Conservation (phyloP, 148 eudicot species). For the Amaranthus hypochondriacus region DNA sequence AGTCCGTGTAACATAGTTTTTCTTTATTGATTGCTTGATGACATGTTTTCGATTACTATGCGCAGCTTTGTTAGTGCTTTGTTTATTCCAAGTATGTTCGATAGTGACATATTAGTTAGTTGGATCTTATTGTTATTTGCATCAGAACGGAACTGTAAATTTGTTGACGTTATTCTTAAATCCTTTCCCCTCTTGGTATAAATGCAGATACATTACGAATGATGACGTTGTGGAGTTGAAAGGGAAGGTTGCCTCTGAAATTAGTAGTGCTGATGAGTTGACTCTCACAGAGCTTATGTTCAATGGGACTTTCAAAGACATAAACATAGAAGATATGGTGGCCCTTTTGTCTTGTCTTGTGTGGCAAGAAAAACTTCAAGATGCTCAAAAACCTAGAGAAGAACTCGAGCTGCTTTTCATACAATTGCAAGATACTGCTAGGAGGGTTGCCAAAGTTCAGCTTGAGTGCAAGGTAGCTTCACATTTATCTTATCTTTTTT, state of each 20-base stretch:
- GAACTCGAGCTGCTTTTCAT: slow-evolving; percentile 72
- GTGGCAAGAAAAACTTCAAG: slow-evolving; percentile 95
- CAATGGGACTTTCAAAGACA: slow-evolving; percentile 73
- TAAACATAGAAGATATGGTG: slow-evolving; percentile 87
- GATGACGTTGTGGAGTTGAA: slow-evolving; percentile 91
- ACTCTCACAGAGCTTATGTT: slow-evolving; percentile 89
- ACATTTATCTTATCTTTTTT: background rate
- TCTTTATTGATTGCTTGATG: background rate
- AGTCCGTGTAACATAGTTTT: background rate
- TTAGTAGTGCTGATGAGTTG: slow-evolving; percentile 97
- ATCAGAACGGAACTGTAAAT: background rate
- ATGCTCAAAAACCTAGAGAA: slow-evolving; percentile 87
- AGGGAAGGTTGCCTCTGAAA: slow-evolving; percentile 95
- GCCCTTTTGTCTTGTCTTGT: slow-evolving; percentile 92
- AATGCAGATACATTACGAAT: slow-evolving; percentile 66
- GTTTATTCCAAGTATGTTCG: background rate
- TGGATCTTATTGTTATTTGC: background rate
- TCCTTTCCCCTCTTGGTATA: background rate
- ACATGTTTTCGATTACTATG: background rate
- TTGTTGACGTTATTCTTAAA: background rate
- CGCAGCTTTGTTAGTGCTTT: background rate
- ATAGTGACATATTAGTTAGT: background rate
- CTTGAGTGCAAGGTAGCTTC: slow-evolving; percentile 79
- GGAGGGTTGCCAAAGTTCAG: slow-evolving; percentile 84
- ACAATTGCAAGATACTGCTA: slow-evolving; percentile 85